Base-by-base conservation (phyloP, 1,284 basidiomycete genomes). In the Cutaneotrichosporon sp. region DNA sequence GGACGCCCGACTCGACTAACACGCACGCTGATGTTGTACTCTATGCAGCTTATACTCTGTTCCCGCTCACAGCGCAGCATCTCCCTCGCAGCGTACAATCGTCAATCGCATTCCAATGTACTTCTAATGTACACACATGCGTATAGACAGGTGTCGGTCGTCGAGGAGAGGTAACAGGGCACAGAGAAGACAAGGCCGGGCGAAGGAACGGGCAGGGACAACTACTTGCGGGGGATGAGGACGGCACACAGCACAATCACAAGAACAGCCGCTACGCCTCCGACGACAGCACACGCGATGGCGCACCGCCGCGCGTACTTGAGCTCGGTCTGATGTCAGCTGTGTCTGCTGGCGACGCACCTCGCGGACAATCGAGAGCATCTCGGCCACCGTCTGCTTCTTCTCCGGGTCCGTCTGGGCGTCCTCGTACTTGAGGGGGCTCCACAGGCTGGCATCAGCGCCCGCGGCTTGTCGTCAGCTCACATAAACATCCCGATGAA, bases 231-330 rank as follows among this genome's bases (percentile, higher is more conserved):
- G 46, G 47, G 14, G 14, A 31, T 20, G 10, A 50, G 47, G 18
- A 50, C 47, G 27, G 47, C 47, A 31, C 47, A 50, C 27, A 50
- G 47, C 24, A 50, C 25, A 8, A 53, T 53, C 20, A 34, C 22
- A 14, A 68, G 53, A 10, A 72, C 53, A 49, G 62, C 20, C 9
- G 66, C 36, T 11, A 65, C 16, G 43, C 72, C 8, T 20, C 69
- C 13, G 13, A 62, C 25, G 2, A 66, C 34, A 51, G 72, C 69
- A 6, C 49, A 67, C 9, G 56, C 24, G 47, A 74, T 62, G 11
- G 51, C 34, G 34, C 76, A 78, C 46, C 73, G 65, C 20, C 67
- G 65, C 10, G 75, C 75, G 60, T 78, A 79, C 59, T 73, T 75
- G 53, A 75, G 54, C 63, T 79, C 78, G 31, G 73, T 70, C 76